Percentiles rank a stretch among this genome's conserved stretches.
Evolutionary conservation across 495 filamentous ascomycete genomes (phyloP).

Genomic region (Bombardia bombarda): DNA sequence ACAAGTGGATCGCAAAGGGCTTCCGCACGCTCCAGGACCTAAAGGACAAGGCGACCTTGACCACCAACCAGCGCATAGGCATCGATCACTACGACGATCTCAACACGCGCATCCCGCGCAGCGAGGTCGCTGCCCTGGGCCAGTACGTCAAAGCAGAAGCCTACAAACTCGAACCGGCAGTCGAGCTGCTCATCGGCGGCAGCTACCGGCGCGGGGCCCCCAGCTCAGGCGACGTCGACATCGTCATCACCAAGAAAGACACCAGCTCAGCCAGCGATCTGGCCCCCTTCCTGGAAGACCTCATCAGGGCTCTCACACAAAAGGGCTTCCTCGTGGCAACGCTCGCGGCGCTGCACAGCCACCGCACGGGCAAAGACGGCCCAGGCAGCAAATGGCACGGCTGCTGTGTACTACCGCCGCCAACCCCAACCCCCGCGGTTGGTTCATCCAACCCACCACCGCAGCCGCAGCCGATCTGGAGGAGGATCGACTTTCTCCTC

Average conservation of each 20-base stretch:
- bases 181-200: slow-evolving; percentile 66
- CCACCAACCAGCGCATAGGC: slow-evolving; percentile 66
- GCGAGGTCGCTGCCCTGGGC: slow-evolving; percentile 66
- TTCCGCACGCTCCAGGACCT: slow-evolving; percentile 70
- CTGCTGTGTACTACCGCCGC: slow-evolving; percentile 57
- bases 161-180: slow-evolving; percentile 46
- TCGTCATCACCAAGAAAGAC: slow-evolving; percentile 69
- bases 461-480: slow-evolving; percentile 46
- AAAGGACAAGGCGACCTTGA: slow-evolving; percentile 53
- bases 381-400: slow-evolving; percentile 77
- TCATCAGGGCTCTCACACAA: slow-evolving; percentile 55
- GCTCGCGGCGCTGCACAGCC: slow-evolving; percentile 31
- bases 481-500: slow-evolving; percentile 79
- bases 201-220: slow-evolving; percentile 77
- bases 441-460: neutral
- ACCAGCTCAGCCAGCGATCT: slow-evolving; percentile 53
- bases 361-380: slow-evolving; percentile 18
- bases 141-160: slow-evolving; percentile 57
- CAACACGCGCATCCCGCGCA: slow-evolving; percentile 69
- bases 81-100: slow-evolving; percentile 81
- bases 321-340: slow-evolving; percentile 50
- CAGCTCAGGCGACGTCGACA: slow-evolving; percentile 74
- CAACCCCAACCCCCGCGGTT: neutral
- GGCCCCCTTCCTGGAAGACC: slow-evolving; percentile 52
- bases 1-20: slow-evolving; percentile 72